Percentiles rank a stretch among this genome's conserved stretches.
phyloP scores from a whole-genome alignment of 768 basidiomycete genomes.

The Candolleomyces aberdarensis region DNA sequence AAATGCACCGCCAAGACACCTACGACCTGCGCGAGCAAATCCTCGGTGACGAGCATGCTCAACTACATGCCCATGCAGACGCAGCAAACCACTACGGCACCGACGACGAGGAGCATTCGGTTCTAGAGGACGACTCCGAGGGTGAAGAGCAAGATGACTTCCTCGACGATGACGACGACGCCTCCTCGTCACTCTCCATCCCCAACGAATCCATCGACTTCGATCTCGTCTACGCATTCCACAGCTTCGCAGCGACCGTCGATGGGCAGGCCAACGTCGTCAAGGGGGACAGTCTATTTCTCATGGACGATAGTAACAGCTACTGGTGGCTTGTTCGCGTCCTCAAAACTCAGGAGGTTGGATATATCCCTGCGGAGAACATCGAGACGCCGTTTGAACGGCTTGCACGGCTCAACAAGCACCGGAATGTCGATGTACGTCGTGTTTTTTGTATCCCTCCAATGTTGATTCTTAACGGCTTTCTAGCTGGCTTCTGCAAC shows the following conservation, averaged over 20 bases:
- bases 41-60: slow-evolving; percentile 42
- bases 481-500: slow-evolving; percentile 71
- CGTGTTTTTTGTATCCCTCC: slow-evolving; percentile 5
- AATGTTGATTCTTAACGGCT: background rate
- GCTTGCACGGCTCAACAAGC: slow-evolving; percentile 92
- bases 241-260: slow-evolving; percentile 96
- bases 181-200: slow-evolving; percentile 79
- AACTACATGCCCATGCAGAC: slow-evolving; percentile 43
- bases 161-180: slow-evolving; percentile 73
- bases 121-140: slow-evolving; percentile 84
- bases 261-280: slow-evolving; percentile 99
- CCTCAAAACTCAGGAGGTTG: slow-evolving; percentile 97
- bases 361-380: slow-evolving; percentile 98
- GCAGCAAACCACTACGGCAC: slow-evolving; percentile 36
- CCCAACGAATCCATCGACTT: slow-evolving; percentile 93
- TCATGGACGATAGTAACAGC: slow-evolving; percentile 98
- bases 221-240: slow-evolving; percentile 88
- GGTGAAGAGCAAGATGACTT: slow-evolving; percentile 69
- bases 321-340: slow-evolving; percentile 99
- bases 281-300: slow-evolving; percentile 93
- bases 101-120: slow-evolving; percentile 76
- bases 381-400: slow-evolving; percentile 98
- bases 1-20: slow-evolving; percentile 46
- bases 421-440: slow-evolving; percentile 92
- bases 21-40: slow-evolving; percentile 73